A percentile compares a stretch with the other conserved stretches of the same genome.
Evolutionary conservation across 495 filamentous ascomycete species (phyloP).

Genomic region (Penicillium nucicola): DNA sequence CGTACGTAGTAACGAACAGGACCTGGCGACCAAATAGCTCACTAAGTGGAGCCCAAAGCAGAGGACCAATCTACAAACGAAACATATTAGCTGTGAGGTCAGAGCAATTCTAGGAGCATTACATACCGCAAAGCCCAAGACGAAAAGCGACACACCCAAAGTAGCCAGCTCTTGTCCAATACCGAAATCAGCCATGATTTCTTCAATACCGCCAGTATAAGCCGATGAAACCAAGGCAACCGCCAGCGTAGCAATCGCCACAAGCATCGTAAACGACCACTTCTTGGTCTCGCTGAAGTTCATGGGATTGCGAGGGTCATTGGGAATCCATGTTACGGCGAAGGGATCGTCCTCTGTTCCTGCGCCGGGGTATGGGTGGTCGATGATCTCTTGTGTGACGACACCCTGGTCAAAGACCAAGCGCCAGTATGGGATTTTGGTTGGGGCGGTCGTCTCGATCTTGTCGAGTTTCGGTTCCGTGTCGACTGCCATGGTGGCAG

Average conservation of each 20-base stretch:
- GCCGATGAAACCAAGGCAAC: constrained; percentile 77
- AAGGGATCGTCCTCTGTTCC: constrained; percentile 76
- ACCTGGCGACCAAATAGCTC: constrained; percentile 74
- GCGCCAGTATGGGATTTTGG: constrained; percentile 42
- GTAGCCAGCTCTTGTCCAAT: constrained; percentile 59
- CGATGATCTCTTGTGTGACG: constrained; percentile 54
- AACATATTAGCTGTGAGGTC: neutral
- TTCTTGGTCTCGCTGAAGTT: constrained; percentile 58
- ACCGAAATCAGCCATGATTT: constrained; percentile 58
- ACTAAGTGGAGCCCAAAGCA: constrained; percentile 64
- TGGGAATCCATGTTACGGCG: constrained; percentile 67
- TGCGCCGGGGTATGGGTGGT: constrained; percentile 60
- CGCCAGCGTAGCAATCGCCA: constrained; percentile 66
- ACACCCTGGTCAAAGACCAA: constrained; percentile 51
- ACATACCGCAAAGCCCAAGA: constrained; percentile 68
- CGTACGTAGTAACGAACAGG: constrained; percentile 63
- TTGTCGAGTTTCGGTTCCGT: constrained; percentile 22
- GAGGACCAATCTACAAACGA: constrained; percentile 34
- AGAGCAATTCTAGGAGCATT: neutral
- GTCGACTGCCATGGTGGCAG: constrained; percentile 29
- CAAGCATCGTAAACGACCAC: constrained; percentile 65
- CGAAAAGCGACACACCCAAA: constrained; percentile 70
- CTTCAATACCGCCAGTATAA: constrained; percentile 66
- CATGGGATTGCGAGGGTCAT: constrained; percentile 73
- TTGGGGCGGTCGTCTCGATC: constrained; percentile 28